Evolutionary conservation across 2,329 filamentous ascomycete species (phyloP).

Genomic region (Colletotrichum sp.): DNA sequence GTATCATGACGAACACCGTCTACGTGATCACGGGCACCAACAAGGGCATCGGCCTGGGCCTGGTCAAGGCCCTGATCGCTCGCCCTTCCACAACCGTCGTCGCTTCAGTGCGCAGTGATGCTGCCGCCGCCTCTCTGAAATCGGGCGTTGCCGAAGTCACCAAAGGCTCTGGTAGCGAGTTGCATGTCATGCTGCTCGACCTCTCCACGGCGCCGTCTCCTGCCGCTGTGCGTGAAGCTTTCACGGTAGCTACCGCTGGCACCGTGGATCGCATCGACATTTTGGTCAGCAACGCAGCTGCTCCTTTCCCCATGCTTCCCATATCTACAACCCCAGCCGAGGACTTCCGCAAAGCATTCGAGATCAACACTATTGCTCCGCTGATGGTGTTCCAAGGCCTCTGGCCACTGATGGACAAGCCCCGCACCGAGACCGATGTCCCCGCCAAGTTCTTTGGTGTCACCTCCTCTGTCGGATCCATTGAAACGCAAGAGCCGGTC

Average conservation of each 20-base stretch:
- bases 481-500: slow-evolving; percentile 34
- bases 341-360: slow-evolving; percentile 43
- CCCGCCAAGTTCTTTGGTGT: slow-evolving; percentile 40
- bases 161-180: slow-evolving; percentile 29
- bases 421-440: neutral
- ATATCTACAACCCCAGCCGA: slow-evolving; percentile 31
- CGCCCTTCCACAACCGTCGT: slow-evolving; percentile 59
- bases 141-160: slow-evolving; percentile 24
- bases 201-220: slow-evolving; percentile 30
- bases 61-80: slow-evolving; percentile 41
- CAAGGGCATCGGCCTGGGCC: slow-evolving; percentile 43
- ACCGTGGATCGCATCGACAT: slow-evolving; percentile 49
- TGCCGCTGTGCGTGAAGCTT: slow-evolving; percentile 24
- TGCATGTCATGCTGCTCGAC: slow-evolving; percentile 44
- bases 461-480: slow-evolving; percentile 39
- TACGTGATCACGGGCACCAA: slow-evolving; percentile 46
- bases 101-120: slow-evolving; percentile 38
- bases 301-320: slow-evolving; percentile 32
- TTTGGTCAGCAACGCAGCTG: slow-evolving; percentile 57
- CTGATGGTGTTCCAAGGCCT: slow-evolving; percentile 39
- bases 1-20: slow-evolving; percentile 28
- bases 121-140: slow-evolving; percentile 20
- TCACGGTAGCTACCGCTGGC: slow-evolving; percentile 29
- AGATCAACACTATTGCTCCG: slow-evolving; percentile 49
- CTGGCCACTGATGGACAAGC: slow-evolving; percentile 38